These are phyloP conservation scores for Lodderomyces margitis DNA, from an alignment of 1,139 yeast species.

Conservation along the genomic window DNA sequence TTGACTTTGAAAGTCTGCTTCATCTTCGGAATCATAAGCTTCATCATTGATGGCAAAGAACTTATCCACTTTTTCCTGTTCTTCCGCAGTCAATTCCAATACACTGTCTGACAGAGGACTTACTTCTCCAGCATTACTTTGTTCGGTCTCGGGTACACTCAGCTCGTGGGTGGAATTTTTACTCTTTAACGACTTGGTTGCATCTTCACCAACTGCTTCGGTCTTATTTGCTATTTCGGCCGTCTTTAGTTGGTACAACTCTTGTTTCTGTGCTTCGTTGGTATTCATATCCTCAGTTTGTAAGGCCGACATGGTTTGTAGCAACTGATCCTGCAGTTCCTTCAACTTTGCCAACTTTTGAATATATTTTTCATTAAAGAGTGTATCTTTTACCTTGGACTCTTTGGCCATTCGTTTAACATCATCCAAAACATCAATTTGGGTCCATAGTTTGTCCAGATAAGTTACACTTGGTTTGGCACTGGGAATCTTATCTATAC, in stretches of 20 bases:
- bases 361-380: slow-evolving; percentile 62
- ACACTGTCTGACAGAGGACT: background rate
- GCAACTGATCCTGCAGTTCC: slow-evolving; percentile 56
- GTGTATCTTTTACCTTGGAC: slow-evolving; percentile 51
- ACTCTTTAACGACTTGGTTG: background rate
- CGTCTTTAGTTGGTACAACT: slow-evolving; percentile 15
- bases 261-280: slow-evolving; percentile 36
- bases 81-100: background rate
- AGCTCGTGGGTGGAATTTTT: background rate
- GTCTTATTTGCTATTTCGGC: slow-evolving; percentile 1
- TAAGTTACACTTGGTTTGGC: slow-evolving; percentile 53
- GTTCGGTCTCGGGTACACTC: background rate
- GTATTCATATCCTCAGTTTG: slow-evolving; percentile 20
- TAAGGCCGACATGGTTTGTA: slow-evolving; percentile 53
- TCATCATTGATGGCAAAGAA: slow-evolving; percentile 17
- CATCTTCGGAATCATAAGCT: slow-evolving; percentile 6
- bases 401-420: slow-evolving; percentile 65
- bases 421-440: slow-evolving; percentile 82
- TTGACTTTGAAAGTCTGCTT: slow-evolving; percentile 16
- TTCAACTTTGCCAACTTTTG: slow-evolving; percentile 56
- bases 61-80: slow-evolving; percentile 19
- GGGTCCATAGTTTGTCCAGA: slow-evolving; percentile 84
- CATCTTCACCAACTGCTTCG: background rate
- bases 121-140: background rate
- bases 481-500: slow-evolving; percentile 46